Evolutionary conservation across 495 filamentous ascomycete genomes (phyloP), one percentile per base, ranked within the genome.

Genomic region (Bathelium albidoporum): DNA sequence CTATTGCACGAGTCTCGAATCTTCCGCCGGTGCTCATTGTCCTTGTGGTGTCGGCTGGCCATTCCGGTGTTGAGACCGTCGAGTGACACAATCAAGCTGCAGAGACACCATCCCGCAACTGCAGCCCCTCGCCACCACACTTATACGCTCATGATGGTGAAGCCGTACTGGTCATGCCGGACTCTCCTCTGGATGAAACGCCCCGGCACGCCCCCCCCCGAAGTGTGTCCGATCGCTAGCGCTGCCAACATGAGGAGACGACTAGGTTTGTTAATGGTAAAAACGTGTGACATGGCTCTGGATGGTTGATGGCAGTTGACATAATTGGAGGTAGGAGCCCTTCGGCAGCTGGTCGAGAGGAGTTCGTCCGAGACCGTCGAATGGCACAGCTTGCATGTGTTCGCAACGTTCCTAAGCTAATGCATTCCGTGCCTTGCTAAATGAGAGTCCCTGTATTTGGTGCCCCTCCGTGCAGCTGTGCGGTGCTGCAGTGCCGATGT

Each of bases 1-100:
- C 20, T 16, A 16, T 61, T 61, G 59, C 59, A 61, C 26, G 59
- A 61, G 11, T 61, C 59, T 31, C 59, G 29, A 29, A 61, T 61
- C 22, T 61, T 61, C 44, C 43, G 59, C 32, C 59, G 59, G 16
- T 45, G 36, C 43, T 61, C 59, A 32, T 22, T 22, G 31, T 61
- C 59, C 59, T 34, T 28, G 22, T 55, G 49, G 20, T 45, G 32
- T 61, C 59, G 59, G 43, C 32, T 31, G 59, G 59, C 29, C 59
- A 61, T 61, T 1, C 11, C 44, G 20, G 44, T n/a, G n/a, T n/a
- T n/a, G n/a, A n/a, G 34, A 39, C 34, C 34, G 14, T 39, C 34
- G 14, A 39, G 5, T 39, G 5, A 5, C 34, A 39, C 34, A 39
- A 39, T 14, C 14, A 14, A 39, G 5, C 34, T 39, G 34, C 34